Evolutionary conservation across 2,329 filamentous ascomycete genomes (phyloP).

Genomic region (Botrytis aclada): DNA sequence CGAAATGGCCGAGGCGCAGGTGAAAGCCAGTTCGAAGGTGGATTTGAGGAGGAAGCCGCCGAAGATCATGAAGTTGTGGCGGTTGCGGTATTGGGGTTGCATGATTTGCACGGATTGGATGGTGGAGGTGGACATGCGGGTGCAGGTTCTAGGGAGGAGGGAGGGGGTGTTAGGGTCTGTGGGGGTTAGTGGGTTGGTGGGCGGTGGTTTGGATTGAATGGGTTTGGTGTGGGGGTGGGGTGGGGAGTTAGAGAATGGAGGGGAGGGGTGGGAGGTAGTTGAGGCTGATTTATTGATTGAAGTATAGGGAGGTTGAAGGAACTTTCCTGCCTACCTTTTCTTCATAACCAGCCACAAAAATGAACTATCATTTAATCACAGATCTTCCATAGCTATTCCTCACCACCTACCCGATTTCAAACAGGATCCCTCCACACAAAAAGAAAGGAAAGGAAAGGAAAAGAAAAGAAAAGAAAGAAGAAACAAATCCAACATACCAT

Average conservation of each 20-base stretch:
- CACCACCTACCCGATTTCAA: neutral
- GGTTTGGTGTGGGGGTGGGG: too few relatives aligned
- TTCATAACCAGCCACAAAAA: neutral
- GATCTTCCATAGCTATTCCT: neutral
- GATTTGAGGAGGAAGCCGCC: conserved; percentile 69
- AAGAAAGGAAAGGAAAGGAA: neutral
- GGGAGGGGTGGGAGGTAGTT: neutral
- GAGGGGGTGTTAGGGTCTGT: conserved; percentile 52
- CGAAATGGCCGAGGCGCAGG: conserved; percentile 64
- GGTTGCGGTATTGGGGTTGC: conserved; percentile 68
- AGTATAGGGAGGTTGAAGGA: neutral
- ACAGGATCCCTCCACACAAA: neutral
- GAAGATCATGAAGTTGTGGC: conserved; percentile 73
- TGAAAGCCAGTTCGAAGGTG: conserved; percentile 71
- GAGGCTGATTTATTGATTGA: neutral
- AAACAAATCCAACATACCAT: conserved; percentile 32
- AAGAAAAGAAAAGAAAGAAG: too few relatives aligned
- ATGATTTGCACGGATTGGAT: conserved; percentile 68
- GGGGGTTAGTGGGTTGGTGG: neutral
- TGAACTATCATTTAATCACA: too few relatives aligned
- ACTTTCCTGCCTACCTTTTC: neutral
- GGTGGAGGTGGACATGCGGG: conserved; percentile 60
- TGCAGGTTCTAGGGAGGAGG: conserved; percentile 54
- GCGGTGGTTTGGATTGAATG: neutral
- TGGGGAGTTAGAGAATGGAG: too few relatives aligned